These are phyloP conservation scores for Russula earlei DNA, from an alignment of 768 basidiomycete species.

Conservation along the genomic window DNA sequence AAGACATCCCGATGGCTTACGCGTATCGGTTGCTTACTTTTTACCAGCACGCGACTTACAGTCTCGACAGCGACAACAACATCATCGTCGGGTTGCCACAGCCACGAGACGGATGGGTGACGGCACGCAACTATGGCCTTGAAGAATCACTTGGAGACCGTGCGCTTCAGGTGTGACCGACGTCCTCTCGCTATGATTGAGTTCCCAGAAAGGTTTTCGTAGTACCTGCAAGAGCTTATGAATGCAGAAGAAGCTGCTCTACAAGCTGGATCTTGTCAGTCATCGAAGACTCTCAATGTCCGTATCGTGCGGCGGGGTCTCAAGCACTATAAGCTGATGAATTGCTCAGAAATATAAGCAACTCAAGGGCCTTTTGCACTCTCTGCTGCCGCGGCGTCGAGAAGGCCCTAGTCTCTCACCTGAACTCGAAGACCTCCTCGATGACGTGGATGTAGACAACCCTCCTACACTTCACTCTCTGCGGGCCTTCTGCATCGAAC, in stretches of 20 bases:
- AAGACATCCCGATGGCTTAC: not conserved
- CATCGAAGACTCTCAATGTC: not conserved
- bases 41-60: conserved; percentile 15
- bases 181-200: not conserved
- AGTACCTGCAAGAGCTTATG: conserved; percentile 18
- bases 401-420: conserved; percentile 7
- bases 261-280: not conserved
- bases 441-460: conserved; percentile 10
- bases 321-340: not conserved
- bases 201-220: not conserved
- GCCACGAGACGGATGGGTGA: conserved; percentile 15
- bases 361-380: conserved; percentile 14
- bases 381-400: conserved; percentile 9
- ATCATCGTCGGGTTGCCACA: conserved; percentile 15
- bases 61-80: conserved; percentile 16
- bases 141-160: conserved; percentile 15
- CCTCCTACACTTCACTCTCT: conserved; percentile 13
- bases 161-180: conserved; percentile 8
- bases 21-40: not conserved
- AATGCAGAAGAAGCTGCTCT: conserved; percentile 7
- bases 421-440: conserved; percentile 17
- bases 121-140: conserved; percentile 13
- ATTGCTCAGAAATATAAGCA: conserved; percentile 14
- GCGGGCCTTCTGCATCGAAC: conserved; percentile 7
- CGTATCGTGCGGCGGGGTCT: not conserved